Evolutionary conservation across 495 filamentous ascomycete genomes (phyloP).

Genomic region (Pseudotulostoma volvatum): DNA sequence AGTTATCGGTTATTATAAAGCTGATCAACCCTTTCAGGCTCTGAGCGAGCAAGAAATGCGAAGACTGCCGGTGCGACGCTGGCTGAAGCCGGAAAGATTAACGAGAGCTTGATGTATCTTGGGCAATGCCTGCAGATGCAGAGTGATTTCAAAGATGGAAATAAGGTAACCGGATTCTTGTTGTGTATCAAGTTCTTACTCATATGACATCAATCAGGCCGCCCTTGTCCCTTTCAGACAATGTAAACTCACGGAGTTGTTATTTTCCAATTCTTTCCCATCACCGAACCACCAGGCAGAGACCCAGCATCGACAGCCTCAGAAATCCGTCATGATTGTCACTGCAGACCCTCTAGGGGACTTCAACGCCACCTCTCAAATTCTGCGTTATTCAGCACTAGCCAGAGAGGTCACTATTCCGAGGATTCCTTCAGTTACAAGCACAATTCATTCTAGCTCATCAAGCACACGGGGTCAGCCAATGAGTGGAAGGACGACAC

Average conservation of each 20-base stretch:
- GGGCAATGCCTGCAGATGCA: conserved; percentile 97
- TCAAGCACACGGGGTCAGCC: conserved; percentile 10
- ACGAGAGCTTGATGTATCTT: conserved; percentile 93
- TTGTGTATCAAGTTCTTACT: neutral
- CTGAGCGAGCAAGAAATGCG: conserved; percentile 80
- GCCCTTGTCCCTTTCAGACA: conserved; percentile 83
- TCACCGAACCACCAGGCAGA: conserved; percentile 36
- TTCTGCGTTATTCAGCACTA: conserved; percentile 84
- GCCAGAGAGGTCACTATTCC: conserved; percentile 89
- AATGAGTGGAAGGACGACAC: conserved; percentile 32
- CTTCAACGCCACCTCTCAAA: conserved; percentile 92
- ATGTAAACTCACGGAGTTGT: conserved; percentile 88
- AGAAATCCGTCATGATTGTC: conserved; percentile 90
- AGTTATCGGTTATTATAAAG: neutral
- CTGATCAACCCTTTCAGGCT: conserved; percentile 33
- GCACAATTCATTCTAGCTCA: conserved; percentile 37
- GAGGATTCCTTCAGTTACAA: conserved; percentile 60
- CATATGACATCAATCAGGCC: conserved; percentile 19
- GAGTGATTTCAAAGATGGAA: conserved; percentile 53
- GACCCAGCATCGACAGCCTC: conserved; percentile 43
- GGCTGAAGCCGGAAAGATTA: conserved; percentile 93
- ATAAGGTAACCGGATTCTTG: conserved; percentile 39
- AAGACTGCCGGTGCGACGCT: conserved; percentile 87
- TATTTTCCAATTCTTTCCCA: conserved; percentile 92
- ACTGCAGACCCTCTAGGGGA: conserved; percentile 89